A percentile compares a stretch with the other conserved stretches of the same genome.
Conservation (phyloP, 2,329 filamentous ascomycete genomes). For the Aspergillus sp. region DNA sequence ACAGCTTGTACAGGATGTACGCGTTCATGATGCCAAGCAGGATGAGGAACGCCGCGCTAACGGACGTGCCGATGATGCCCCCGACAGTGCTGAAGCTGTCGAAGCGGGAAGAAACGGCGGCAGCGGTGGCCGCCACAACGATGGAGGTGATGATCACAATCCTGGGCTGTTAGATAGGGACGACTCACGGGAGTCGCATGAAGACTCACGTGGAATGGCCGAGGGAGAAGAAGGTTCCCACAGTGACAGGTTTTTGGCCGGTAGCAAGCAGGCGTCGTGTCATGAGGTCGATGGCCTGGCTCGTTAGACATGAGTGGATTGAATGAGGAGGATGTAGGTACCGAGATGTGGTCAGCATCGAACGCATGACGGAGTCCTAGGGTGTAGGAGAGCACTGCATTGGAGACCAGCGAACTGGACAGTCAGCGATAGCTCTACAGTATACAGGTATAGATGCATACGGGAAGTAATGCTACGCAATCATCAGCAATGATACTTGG, state of each 20-base stretch:
- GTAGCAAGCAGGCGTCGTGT: constrained; percentile 83
- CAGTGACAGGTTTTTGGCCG: constrained; percentile 81
- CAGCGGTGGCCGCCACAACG: constrained; percentile 85
- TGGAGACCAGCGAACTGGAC: constrained; percentile 63
- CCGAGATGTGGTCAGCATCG: constrained; percentile 87
- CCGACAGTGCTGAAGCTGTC: constrained; percentile 76
- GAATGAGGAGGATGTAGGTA: constrained; percentile 22
- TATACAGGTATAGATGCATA: constrained; percentile 18
- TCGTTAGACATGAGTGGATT: neutral
- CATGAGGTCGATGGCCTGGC: constrained; percentile 86
- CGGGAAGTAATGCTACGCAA: constrained; percentile 34
- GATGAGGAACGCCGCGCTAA: constrained; percentile 80
- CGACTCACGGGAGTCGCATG: neutral
- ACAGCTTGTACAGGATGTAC: constrained; percentile 77
- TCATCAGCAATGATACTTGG: constrained; percentile 8
- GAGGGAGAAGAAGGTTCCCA: constrained; percentile 91
- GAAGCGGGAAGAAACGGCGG: constrained; percentile 77
- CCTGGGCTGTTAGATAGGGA: constrained; percentile 23
- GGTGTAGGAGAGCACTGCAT: constrained; percentile 81
- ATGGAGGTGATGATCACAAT: constrained; percentile 89
- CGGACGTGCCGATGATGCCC: constrained; percentile 82
- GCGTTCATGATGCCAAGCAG: constrained; percentile 78
- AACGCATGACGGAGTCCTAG: constrained; percentile 91
- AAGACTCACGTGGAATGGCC: constrained; percentile 72
- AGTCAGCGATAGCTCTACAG: neutral